Base-by-base conservation (phyloP, 805 yeast species). In the Metschnikowia arizonensis region DNA sequence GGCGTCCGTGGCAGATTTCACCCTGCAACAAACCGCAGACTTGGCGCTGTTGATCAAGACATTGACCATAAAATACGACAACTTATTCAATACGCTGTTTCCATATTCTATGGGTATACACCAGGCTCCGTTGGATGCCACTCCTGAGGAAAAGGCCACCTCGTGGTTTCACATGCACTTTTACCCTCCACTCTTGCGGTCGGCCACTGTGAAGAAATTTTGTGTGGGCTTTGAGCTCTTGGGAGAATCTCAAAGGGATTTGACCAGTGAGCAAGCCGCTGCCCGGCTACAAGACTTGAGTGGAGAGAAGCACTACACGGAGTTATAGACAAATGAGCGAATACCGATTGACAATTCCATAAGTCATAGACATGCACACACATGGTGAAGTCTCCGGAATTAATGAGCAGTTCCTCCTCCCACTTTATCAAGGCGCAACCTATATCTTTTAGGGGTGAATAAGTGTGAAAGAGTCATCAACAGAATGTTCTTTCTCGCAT, bases 41-140 rank as follows among this genome's bases (percentile, higher is more conserved):
- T 72, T 84, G 52, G 88, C 88, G 1, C 60, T 64, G 10, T 70
- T 79, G 19, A 53, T 83, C 49, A 73, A 76, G 50, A 55, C 57
- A 30, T 65, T 82, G 47, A 83, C 90, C 3, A 74, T 72, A 31
- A 78, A 80, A 50, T 84, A 84, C 64, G 90, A 84, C 64, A 84
- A 84, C 59, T 67, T 84, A 44, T 84, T 84, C 61, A 66, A 74
- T 59, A 78, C 86, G 4, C 75, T 79, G 25, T 84, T 85, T 70
- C 90, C 90, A 2, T 85, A 84, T 63, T 83, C 88, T 0, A 84
- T 85, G 90, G 91, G 91, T 12, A 63, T 85, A 14, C 91, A 84
- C 63, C 91, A 85, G 63, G 84, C 88, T 7, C 86, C 85, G 36
- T 68, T 82, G 30, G 66, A 69, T 40, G 64, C 65, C 14, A 63